Conservation (phyloP, 1,284 basidiomycete genomes). For the Apiotrichum siamense region DNA sequence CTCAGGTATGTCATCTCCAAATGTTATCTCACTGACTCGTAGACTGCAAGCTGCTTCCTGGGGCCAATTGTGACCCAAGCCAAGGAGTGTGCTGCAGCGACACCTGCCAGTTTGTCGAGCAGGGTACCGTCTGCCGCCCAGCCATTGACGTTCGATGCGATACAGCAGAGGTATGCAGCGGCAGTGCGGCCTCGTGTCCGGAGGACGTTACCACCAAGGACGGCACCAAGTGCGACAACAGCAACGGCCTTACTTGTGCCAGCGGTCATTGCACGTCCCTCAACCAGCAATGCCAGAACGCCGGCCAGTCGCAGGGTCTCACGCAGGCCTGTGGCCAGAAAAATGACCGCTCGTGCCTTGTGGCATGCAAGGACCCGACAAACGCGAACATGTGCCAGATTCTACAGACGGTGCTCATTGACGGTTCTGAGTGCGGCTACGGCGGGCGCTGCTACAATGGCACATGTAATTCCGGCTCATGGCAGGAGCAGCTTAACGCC, state of each 20-base stretch:
- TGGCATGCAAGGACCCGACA: constrained; percentile 71
- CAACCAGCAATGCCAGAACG: constrained; percentile 71
- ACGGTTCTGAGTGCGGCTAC: constrained; percentile 80
- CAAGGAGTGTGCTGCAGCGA: constrained; percentile 71
- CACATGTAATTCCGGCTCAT: constrained; percentile 60
- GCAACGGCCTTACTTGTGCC: constrained; percentile 67
- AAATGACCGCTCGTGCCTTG: constrained; percentile 63
- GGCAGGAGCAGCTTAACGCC: constrained; percentile 58
- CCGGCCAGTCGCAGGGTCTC: constrained; percentile 65
- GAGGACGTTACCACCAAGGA: constrained; percentile 61
- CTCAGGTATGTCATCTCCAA: constrained; percentile 49
- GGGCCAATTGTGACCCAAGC: constrained; percentile 72
- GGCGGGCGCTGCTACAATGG: constrained; percentile 65
- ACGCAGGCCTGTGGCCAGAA: constrained; percentile 60
- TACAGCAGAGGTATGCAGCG: constrained; percentile 70
- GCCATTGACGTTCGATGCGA: constrained; percentile 67
- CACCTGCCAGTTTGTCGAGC: constrained; percentile 63
- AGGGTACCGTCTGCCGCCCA: constrained; percentile 61
- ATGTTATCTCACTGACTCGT: neutral
- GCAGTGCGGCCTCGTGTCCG: constrained; percentile 67
- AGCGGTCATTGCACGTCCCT: constrained; percentile 75
- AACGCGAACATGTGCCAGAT: constrained; percentile 61
- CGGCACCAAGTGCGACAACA: constrained; percentile 64
- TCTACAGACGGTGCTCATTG: constrained; percentile 67
- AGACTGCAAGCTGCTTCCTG: constrained; percentile 59